Conservation (phyloP, 2,329 filamentous ascomycete genomes). For the Aurifilum marmelostoma region DNA sequence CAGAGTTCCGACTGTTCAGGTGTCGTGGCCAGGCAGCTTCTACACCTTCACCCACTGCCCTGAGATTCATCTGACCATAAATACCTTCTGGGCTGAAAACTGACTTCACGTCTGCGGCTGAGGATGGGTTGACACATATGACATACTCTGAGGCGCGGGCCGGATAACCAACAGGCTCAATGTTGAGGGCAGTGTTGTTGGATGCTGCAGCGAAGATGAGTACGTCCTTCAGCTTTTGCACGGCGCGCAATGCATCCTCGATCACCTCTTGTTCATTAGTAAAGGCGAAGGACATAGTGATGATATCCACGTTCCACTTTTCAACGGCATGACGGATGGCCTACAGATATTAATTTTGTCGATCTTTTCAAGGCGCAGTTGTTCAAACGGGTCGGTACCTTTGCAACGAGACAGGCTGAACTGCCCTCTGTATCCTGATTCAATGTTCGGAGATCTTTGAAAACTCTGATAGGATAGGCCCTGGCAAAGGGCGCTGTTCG, state of each 20-base stretch:
- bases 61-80: not conserved
- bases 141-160: not conserved
- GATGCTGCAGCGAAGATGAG: conserved; percentile 3
- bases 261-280: not conserved
- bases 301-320: not conserved
- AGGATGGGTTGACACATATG: not conserved
- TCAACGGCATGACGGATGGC: not conserved
- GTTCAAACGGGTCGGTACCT: not conserved
- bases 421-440: not conserved
- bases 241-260: not conserved
- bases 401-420: not conserved
- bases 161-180: not conserved
- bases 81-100: not conserved
- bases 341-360: not conserved
- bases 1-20: not conserved
- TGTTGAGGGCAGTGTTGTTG: not conserved
- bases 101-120: not conserved
- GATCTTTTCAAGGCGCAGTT: not conserved
- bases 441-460: not conserved
- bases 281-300: not conserved
- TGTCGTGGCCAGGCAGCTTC: not conserved
- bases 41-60: not conserved
- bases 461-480: not conserved
- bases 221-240: not conserved
- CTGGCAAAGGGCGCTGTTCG: not conserved